These are phyloP conservation scores for Typha latifolia DNA, from an alignment of 176 grass and related monocot genomes.

Conservation along the genomic window DNA sequence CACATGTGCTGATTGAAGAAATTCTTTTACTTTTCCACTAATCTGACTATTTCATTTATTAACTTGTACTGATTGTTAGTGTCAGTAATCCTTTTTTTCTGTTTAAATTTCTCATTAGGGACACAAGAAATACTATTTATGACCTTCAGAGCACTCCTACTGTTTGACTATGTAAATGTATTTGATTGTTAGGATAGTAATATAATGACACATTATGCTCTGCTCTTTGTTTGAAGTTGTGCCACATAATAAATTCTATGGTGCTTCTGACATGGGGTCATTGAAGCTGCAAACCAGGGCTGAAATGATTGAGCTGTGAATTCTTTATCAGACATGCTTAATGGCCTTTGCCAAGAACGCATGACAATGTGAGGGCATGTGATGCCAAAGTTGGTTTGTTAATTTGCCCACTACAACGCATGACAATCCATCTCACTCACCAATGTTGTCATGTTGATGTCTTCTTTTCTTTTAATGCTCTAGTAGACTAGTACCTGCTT, in stretches of 20 bases:
- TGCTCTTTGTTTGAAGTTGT: too few relatives aligned
- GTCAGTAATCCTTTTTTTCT: too few relatives aligned
- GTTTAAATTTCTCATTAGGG: too few relatives aligned
- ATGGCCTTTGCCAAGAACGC: background rate
- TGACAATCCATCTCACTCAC: conserved; percentile 7
- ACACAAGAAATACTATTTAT: too few relatives aligned
- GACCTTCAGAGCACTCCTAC: too few relatives aligned
- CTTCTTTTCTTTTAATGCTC: conserved; percentile 2
- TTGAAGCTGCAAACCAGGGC: background rate
- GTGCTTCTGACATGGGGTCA: background rate
- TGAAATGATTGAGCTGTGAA: conserved; percentile 16
- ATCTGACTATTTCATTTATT: too few relatives aligned
- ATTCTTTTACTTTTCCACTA: too few relatives aligned
- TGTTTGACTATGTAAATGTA: too few relatives aligned
- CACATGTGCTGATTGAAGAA: too few relatives aligned
- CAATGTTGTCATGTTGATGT: conserved; percentile 8
- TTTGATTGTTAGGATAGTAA: too few relatives aligned
- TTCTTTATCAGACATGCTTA: conserved; percentile 10
- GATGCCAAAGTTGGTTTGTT: conserved; percentile 4
- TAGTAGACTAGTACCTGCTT: background rate
- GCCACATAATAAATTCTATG: background rate
- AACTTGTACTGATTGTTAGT: too few relatives aligned
- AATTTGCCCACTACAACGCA: background rate
- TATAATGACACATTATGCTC: too few relatives aligned
- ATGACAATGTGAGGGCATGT: conserved; percentile 10